Conservation (phyloP, 2,329 filamentous ascomycete species). For the Davidsoniella virescens region DNA sequence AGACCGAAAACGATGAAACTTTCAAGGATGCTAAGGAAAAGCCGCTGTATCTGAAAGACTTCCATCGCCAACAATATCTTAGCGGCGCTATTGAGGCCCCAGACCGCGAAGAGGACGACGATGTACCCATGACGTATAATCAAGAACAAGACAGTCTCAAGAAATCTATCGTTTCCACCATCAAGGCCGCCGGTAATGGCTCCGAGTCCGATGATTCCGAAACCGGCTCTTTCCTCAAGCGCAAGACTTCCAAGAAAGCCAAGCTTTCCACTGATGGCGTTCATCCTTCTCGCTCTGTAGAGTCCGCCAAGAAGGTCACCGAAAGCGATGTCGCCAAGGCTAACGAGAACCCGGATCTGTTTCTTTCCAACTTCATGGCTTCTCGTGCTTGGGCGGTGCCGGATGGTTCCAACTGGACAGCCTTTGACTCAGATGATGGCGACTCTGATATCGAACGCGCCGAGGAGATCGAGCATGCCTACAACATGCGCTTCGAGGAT, state of each 20-base stretch:
- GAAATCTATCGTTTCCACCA: slow-evolving; percentile 59
- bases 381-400: slow-evolving; percentile 74
- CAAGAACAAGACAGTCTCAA: slow-evolving; percentile 81
- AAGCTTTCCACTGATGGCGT: slow-evolving; percentile 22
- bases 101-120: slow-evolving; percentile 21
- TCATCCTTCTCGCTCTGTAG: slow-evolving; percentile 36
- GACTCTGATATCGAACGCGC: slow-evolving; percentile 59
- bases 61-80: slow-evolving; percentile 80
- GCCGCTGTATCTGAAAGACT: slow-evolving; percentile 73
- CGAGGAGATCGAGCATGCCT: slow-evolving; percentile 80
- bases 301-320: slow-evolving; percentile 32
- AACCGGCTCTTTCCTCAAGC: slow-evolving; percentile 17
- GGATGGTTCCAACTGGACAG: slow-evolving; percentile 50
- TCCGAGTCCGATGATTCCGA: slow-evolving; percentile 30
- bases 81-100: slow-evolving; percentile 40
- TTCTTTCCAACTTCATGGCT: slow-evolving; percentile 90
- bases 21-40: slow-evolving; percentile 52
- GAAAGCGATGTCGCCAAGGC: slow-evolving; percentile 56
- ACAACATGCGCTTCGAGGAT: slow-evolving; percentile 93
- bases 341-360: slow-evolving; percentile 79
- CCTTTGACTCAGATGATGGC: slow-evolving; percentile 87
- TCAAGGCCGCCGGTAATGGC: slow-evolving; percentile 40
- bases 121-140: slow-evolving; percentile 52
- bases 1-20: slow-evolving; percentile 34
- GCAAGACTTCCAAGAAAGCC: slow-evolving; percentile 13